Base-by-base conservation (phyloP, 352 stramenopile genomes). In the Aphanomyces astaci region DNA sequence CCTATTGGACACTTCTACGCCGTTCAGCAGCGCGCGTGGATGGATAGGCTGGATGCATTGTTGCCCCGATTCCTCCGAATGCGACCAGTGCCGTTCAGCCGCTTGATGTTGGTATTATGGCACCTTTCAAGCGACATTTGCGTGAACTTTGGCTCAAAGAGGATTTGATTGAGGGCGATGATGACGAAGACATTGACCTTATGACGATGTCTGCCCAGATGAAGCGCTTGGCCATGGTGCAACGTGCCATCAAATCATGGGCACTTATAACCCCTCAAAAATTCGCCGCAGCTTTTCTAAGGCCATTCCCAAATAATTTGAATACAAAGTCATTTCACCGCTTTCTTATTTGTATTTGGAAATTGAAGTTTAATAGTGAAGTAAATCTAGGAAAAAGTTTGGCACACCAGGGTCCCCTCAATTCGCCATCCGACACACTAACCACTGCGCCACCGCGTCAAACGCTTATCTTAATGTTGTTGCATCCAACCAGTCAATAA, bases 11-110 rank as follows among this genome's bases (percentile, higher is more conserved):
- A 77, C 24, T 52, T 39, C 19, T 73, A 73, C 24, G 36, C 65
- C 0, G 69, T 77, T 0, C 72, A 73, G 39, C 13, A 70, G n/a
- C 74, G 74, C 31, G 70, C 48, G 1, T 75, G 70, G 64, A 73
- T 75, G 70, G 69, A 73, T 49, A 62, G 69, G 25, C 70, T 33
- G 9, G 40, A 32, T 1, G 30, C 67, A 2, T 32, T 7, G 15
- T 43, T 7, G 36, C 36, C 7, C 55, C 46, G 2, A 30, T 73
- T 11, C 69, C 63, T 0, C 22, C 64, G 5, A 74, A 74, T 49
- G 48, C 64, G 0, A 72, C 70, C 0, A 53, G 48, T 1, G 63
- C 71, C 1, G 64, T n/a, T 11, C 63, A 72, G 24, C 63, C 70
- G 0, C 51, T 72, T 0, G 70, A 70, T 57, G 69, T 72, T 1